These are phyloP conservation scores for Paecilomyces formosus DNA, from an alignment of 2,329 filamentous ascomycete genomes.

Conservation along the genomic window DNA sequence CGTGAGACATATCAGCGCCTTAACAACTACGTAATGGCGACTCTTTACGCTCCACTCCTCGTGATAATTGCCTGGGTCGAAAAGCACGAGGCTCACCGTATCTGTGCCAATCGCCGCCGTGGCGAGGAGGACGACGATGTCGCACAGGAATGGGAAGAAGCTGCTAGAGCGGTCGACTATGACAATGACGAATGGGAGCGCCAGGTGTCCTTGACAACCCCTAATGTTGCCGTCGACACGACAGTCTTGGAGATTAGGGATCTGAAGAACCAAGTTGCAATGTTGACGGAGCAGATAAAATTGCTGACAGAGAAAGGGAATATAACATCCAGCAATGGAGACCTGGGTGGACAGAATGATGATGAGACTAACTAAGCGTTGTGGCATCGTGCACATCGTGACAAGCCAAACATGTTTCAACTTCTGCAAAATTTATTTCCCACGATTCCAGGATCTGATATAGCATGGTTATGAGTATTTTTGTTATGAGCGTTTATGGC, in stretches of 20 bases:
- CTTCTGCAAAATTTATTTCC: not conserved
- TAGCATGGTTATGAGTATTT: no score
- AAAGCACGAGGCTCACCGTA: constrained; percentile 55
- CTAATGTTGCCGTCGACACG: constrained; percentile 73
- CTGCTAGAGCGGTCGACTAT: constrained; percentile 62
- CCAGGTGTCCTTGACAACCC: constrained; percentile 65
- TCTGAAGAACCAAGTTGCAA: constrained; percentile 47
- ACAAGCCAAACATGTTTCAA: not conserved
- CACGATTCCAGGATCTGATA: not conserved
- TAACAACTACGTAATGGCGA: constrained; percentile 82
- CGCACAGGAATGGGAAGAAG: constrained; percentile 88
- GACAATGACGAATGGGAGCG: constrained; percentile 73
- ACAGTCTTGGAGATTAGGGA: constrained; percentile 58
- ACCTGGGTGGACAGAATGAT: not conserved
- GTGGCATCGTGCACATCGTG: no score
- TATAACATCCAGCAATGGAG: constrained; percentile 19
- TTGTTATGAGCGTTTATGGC: no score
- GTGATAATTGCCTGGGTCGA: constrained; percentile 70
- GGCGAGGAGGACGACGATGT: constrained; percentile 88
- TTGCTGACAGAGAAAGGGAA: constrained; percentile 58
- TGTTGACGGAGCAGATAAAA: constrained; percentile 54
- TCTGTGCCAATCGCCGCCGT: constrained; percentile 64
- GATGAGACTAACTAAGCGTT: not conserved
- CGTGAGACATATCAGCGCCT: constrained; percentile 64
- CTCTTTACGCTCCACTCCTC: constrained; percentile 78